Percentiles rank a stretch among this genome's conserved stretches.
Conservation (phyloP, 345 rosid species). For the Mangifera indica region DNA sequence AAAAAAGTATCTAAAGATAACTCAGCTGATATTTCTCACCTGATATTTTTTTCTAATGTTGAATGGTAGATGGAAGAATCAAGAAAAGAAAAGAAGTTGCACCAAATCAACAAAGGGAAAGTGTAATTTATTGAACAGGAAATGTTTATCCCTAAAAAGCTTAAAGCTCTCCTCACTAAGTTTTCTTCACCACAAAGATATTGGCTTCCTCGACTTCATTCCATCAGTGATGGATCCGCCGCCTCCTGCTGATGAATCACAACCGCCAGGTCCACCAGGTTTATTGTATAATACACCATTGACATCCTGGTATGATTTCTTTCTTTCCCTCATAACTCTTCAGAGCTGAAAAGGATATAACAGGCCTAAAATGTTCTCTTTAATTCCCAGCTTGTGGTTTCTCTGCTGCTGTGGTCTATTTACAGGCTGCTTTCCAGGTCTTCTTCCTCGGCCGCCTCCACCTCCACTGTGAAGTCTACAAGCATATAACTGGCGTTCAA, state of each 20-base stretch:
- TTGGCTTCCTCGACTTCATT: not conserved
- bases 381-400: slow-evolving; percentile 13
- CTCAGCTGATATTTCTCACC: too few species aligned
- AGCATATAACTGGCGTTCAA: not conserved
- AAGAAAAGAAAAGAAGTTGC: slow-evolving; percentile 6
- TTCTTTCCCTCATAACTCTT: not conserved
- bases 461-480: slow-evolving; percentile 5
- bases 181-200: not conserved
- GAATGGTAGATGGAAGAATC: slow-evolving; percentile 6
- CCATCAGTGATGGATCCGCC: not conserved
- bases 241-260: not conserved
- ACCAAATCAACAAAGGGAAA: not conserved
- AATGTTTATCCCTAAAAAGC: not conserved
- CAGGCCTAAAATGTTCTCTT: not conserved
- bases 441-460: not conserved
- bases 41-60: not conserved
- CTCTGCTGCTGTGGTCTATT: slow-evolving; percentile 12
- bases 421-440: slow-evolving; percentile 11
- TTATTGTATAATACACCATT: not conserved
- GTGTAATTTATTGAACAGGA: not conserved
- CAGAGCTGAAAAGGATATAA: not conserved
- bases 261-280: slow-evolving; percentile 2
- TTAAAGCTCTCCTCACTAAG: not conserved
- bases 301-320: slow-evolving; percentile 5
- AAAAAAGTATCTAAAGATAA: not conserved